phyloP scores from a whole-genome alignment of 345 rosid species.

The Populus deltoides region DNA sequence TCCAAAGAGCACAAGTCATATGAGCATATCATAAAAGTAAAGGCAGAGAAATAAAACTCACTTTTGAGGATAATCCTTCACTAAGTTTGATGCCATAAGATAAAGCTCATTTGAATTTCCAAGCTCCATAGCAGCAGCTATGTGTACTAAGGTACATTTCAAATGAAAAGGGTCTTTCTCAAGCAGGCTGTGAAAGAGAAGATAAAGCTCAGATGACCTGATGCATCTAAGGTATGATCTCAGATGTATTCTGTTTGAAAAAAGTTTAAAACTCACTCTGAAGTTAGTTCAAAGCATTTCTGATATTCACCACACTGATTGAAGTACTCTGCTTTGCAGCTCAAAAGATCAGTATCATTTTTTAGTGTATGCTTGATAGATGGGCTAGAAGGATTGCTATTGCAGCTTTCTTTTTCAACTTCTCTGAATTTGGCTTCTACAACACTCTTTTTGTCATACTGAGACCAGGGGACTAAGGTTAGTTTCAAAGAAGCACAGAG shows the following conservation, averaged over 20 bases:
- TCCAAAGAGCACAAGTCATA: background rate
- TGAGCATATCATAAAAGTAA: too few species aligned
- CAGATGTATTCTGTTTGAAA: slow-evolving; percentile 16
- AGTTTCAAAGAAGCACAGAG: slow-evolving; percentile 1
- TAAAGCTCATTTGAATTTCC: slow-evolving; percentile 96
- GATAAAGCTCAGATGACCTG: slow-evolving; percentile 15
- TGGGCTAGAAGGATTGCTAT: slow-evolving; percentile 40
- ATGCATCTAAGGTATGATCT: slow-evolving; percentile 7
- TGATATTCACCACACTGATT: slow-evolving; percentile 95
- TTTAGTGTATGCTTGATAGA: slow-evolving; percentile 55
- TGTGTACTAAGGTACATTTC: slow-evolving; percentile 80
- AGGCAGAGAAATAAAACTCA: slow-evolving; percentile 33
- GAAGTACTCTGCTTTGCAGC: slow-evolving; percentile 96
- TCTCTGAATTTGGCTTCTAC: slow-evolving; percentile 83
- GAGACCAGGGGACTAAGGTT: slow-evolving; percentile 9
- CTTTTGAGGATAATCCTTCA: slow-evolving; percentile 95
- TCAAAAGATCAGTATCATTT: slow-evolving; percentile 78
- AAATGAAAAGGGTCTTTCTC: slow-evolving; percentile 97
- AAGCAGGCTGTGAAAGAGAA: slow-evolving; percentile 57
- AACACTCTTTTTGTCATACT: slow-evolving; percentile 78
- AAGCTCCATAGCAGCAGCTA: slow-evolving; percentile 94
- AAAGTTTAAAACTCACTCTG: slow-evolving; percentile 52
- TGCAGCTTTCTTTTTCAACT: slow-evolving; percentile 70
- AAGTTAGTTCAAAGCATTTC: slow-evolving; percentile 87
- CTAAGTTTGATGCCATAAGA: slow-evolving; percentile 90